Evolutionary conservation across 805 yeast genomes (phyloP), one percentile per base, ranked within the genome.

Genomic region (Candida fluviatilis): DNA sequence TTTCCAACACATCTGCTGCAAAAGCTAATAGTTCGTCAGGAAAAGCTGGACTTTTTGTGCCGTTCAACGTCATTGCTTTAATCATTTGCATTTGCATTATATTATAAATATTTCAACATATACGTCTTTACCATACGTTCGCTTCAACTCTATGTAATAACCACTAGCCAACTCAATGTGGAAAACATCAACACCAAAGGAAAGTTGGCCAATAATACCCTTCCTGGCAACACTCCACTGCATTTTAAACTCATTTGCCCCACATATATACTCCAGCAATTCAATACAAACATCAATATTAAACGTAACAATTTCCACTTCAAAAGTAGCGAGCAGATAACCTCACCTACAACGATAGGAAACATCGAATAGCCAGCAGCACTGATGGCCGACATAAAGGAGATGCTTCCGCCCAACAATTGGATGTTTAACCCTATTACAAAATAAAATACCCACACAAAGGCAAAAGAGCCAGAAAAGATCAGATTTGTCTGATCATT

Each of bases 321-420:
- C n/a, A 80, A 58, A 13, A 76, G 53, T 16, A 75, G 39, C 11
- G 68, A 60, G 32, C 81, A 65, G 18, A 78, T 40, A 3, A 73
- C 35, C 8, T 80, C 74, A 0, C 81, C 78, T 7, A 75, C 50
- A 2, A 79, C 72, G 27, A 82, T 65, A 8, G 89, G 89, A 57
- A 82, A 82, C 54, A 79, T 58, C 11, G 83, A 78, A 62, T 82
- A 82, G 1, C 89, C 89, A 4, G 80, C 73, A 19, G 85, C 81
- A 43, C 84, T 77, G 37, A 82, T 64, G 2, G 87, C 87, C 34
- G 78, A 77, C 64, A 82, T 67, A 50, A 78, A 80, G 2, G 85
- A 78, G 28, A 82, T 78, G 13, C 76, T 65, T 4, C 82, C 80
- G 2, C 80, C 76, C 32, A 82, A 62, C 21, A 82, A 64, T 55